These are phyloP conservation scores for Phytomonas sp. DNA, from an alignment of 208 protist genomes.

Conservation along the genomic window DNA sequence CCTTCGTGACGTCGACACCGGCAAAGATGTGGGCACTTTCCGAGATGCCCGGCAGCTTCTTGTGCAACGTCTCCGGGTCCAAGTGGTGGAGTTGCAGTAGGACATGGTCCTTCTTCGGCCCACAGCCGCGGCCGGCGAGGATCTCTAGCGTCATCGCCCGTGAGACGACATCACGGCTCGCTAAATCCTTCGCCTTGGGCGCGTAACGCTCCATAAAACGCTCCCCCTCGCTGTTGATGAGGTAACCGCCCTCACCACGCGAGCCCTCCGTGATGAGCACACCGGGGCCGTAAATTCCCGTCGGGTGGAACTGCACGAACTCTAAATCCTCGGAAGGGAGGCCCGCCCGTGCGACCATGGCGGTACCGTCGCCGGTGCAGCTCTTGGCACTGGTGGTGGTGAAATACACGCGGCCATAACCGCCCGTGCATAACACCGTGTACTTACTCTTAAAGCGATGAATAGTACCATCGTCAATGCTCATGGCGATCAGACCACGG, in stretches of 20 bases:
- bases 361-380: slow-evolving; percentile 98
- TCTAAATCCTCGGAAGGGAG: slow-evolving; percentile 97
- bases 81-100: slow-evolving; percentile 98
- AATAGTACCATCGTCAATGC: slow-evolving; percentile 97
- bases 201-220: slow-evolving; percentile 98
- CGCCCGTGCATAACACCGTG: slow-evolving; percentile 97
- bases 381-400: slow-evolving; percentile 97
- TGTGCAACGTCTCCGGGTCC: slow-evolving; percentile 90
- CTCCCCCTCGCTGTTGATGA: slow-evolving; percentile 98
- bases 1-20: slow-evolving; percentile 98
- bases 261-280: slow-evolving; percentile 99
- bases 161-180: slow-evolving; percentile 98
- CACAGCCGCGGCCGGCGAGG: slow-evolving; percentile 87
- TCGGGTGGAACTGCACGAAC: slow-evolving; percentile 99
- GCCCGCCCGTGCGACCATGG: slow-evolving; percentile 97
- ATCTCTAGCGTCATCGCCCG: slow-evolving; percentile 98
- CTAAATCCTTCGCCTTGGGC: slow-evolving; percentile 98
- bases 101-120: slow-evolving; percentile 96
- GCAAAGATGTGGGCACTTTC: slow-evolving; percentile 99
- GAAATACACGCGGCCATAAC: slow-evolving; percentile 96
- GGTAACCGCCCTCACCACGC: slow-evolving; percentile 95
- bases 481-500: slow-evolving; percentile 94
- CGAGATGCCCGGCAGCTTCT: slow-evolving; percentile 98
- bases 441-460: slow-evolving; percentile 96
- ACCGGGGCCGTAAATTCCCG: slow-evolving; percentile 98